Conservation (phyloP, 495 filamentous ascomycete species). For the Penicillium daleae region DNA sequence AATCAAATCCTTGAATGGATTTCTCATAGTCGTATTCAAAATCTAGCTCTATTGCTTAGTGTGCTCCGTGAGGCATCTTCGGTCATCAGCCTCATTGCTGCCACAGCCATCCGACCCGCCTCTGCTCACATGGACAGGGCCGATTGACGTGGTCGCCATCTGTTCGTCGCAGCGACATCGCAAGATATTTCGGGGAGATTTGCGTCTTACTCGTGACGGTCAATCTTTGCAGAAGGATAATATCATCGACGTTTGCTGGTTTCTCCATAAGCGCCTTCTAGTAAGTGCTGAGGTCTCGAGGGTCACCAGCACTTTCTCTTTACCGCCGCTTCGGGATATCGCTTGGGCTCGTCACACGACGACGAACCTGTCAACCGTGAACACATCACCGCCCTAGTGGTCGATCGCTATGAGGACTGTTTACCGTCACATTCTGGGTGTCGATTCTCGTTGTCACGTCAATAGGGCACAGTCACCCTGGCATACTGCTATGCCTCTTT, state of each 20-base stretch:
- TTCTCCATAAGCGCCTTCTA: background rate
- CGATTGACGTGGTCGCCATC: conserved; percentile 32
- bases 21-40: conserved; percentile 10
- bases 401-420: conserved; percentile 8
- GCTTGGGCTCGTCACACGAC: conserved; percentile 32
- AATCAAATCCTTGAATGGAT: background rate
- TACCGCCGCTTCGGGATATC: conserved; percentile 22
- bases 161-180: conserved; percentile 18
- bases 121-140: conserved; percentile 27
- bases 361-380: conserved; percentile 23
- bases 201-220: conserved; percentile 20
- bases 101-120: conserved; percentile 8
- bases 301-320: conserved; percentile 12
- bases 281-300: background rate
- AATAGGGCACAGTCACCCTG: conserved; percentile 13
- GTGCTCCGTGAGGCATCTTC: background rate
- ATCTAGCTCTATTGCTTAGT: conserved; percentile 6
- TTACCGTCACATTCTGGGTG: background rate
- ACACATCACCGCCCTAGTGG: conserved; percentile 27
- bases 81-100: conserved; percentile 29
- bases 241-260: background rate
- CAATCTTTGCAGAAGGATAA: background rate
- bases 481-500: conserved; percentile 3
- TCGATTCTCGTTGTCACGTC: conserved; percentile 8
- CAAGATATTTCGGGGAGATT: background rate